Percentiles rank a stretch among this genome's conserved stretches.
These are phyloP conservation scores for Anisodus tanguticus DNA, from an alignment of 257 asterid species.

Conservation along the genomic window DNA sequence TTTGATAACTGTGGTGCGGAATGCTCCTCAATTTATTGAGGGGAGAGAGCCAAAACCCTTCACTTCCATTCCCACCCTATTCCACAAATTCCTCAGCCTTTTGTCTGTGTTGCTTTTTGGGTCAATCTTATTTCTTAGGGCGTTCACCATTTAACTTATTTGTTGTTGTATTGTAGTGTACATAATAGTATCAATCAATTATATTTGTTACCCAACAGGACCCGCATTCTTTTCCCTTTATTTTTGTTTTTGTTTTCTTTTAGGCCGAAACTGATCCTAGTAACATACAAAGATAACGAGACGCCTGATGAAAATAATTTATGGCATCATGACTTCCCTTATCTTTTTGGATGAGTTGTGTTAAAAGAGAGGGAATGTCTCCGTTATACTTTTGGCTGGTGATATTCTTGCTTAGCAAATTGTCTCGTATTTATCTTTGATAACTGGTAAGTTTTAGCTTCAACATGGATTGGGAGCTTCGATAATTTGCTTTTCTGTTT, in stretches of 20 bases:
- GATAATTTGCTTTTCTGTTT: too few relatives aligned
- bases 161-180: slow-evolving; percentile 39
- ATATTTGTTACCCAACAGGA: slow-evolving; percentile 27
- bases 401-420: neutral
- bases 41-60: slow-evolving; percentile 26
- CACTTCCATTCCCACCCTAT: slow-evolving; percentile 23
- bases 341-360: neutral
- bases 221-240: neutral
- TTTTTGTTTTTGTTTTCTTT: neutral
- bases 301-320: neutral
- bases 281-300: neutral
- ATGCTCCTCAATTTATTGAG: slow-evolving; percentile 8
- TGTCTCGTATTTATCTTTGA: neutral
- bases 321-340: neutral
- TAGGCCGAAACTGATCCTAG: neutral
- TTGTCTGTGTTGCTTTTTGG: slow-evolving; percentile 26
- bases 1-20: slow-evolving; percentile 22
- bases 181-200: slow-evolving; percentile 38
- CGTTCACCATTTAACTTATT: slow-evolving; percentile 15
- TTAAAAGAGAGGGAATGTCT: neutral
- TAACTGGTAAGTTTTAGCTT: neutral
- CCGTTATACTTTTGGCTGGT: neutral
- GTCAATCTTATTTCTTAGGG: slow-evolving; percentile 6
- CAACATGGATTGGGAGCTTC: neutral
- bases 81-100: slow-evolving; percentile 18